Percentiles rank a stretch among this genome's conserved stretches.
These are phyloP conservation scores for Alopecurus myosuroides DNA, from an alignment of 176 grass and related monocot species.

Conservation along the genomic window DNA sequence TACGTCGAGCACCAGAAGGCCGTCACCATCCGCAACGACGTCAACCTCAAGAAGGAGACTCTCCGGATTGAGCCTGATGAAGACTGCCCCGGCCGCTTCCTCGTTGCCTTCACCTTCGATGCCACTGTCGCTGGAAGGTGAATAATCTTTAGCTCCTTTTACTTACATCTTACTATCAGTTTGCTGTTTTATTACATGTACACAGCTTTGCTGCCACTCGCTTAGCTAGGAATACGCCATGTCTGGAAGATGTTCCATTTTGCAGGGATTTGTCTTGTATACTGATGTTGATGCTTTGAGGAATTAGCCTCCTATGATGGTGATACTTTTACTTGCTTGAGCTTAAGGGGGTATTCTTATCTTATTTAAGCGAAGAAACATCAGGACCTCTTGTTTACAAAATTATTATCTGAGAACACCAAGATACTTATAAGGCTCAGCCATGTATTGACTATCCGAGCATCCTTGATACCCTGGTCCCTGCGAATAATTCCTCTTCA, in stretches of 20 bases:
- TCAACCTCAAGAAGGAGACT: slow-evolving; percentile 98
- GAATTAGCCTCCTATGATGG: slow-evolving; percentile 6
- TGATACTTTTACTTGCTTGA: not conserved
- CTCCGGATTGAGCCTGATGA: slow-evolving; percentile 81
- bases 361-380: not conserved
- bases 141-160: slow-evolving; percentile 15
- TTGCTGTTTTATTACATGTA: not conserved
- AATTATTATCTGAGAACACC: not conserved
- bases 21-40: slow-evolving; percentile 83
- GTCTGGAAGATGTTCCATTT: not conserved
- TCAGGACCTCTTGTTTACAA: not conserved
- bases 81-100: slow-evolving; percentile 44
- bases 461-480: not conserved
- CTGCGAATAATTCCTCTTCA: slow-evolving; percentile 12
- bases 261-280: not conserved
- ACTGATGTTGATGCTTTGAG: slow-evolving; percentile 21
- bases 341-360: not conserved
- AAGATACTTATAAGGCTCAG: not conserved
- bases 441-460: not conserved
- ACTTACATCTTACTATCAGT: not conserved
- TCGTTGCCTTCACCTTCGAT: slow-evolving; percentile 89
- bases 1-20: slow-evolving; percentile 98
- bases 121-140: slow-evolving; percentile 83
- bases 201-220: not conserved
- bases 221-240: not conserved